Evolutionary conservation across 2,329 filamentous ascomycete species (phyloP).

Genomic region (Ramichloridium luteum): DNA sequence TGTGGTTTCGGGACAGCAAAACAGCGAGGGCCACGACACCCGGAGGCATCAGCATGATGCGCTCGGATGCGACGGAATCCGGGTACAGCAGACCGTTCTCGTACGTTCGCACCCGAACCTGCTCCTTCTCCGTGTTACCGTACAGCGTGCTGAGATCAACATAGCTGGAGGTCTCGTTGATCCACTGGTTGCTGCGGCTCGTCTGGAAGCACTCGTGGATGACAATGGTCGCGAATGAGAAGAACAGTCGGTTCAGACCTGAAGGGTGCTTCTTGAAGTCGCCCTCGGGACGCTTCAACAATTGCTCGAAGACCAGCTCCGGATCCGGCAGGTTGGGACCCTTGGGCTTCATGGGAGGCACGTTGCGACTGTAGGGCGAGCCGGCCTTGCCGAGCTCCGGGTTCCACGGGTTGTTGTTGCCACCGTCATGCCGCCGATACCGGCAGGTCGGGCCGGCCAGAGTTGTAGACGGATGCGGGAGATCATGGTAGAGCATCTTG

Average conservation of each 20-base stretch:
- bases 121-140: slow-evolving; percentile 33
- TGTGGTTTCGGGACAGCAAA: slow-evolving; percentile 37
- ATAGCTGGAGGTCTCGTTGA: slow-evolving; percentile 37
- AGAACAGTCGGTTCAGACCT: slow-evolving; percentile 35
- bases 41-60: slow-evolving; percentile 39
- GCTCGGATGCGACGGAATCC: slow-evolving; percentile 33
- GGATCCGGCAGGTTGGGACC: slow-evolving; percentile 38
- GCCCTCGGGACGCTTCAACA: slow-evolving; percentile 30
- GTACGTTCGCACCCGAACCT: slow-evolving; percentile 33
- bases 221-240: slow-evolving; percentile 37
- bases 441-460: slow-evolving; percentile 34
- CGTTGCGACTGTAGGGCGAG: slow-evolving; percentile 33
- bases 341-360: slow-evolving; percentile 36
- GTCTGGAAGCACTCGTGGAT: slow-evolving; percentile 40
- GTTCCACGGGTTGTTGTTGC: slow-evolving; percentile 36
- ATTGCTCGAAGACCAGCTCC: slow-evolving; percentile 36
- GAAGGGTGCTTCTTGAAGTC: slow-evolving; percentile 34
- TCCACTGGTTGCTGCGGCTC: slow-evolving; percentile 27
- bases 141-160: slow-evolving; percentile 38
- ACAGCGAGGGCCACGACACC: slow-evolving; percentile 32
- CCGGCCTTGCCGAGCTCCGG: slow-evolving; percentile 44
- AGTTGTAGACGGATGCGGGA: slow-evolving; percentile 40
- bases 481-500: slow-evolving; percentile 40
- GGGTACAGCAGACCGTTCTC: slow-evolving; percentile 32
- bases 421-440: slow-evolving; percentile 35